Conservation (phyloP, 2,329 filamentous ascomycete species). For the Talaromyces sp. region DNA sequence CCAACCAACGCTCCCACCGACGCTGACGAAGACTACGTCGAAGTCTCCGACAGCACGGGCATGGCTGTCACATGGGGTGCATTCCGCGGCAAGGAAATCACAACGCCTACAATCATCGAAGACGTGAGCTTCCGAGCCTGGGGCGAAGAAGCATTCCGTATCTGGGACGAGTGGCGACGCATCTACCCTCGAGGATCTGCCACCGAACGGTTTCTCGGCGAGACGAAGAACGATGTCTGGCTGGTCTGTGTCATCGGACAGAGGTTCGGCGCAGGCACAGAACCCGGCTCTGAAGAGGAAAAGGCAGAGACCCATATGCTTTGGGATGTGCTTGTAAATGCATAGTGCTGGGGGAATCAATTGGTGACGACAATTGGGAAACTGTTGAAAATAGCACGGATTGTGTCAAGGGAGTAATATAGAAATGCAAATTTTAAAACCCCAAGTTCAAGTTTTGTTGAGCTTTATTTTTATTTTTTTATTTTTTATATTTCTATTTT, state of each 20-base stretch:
- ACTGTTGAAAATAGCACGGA: neutral
- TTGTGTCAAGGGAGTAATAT: neutral
- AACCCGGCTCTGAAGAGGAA: conserved; percentile 31
- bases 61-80: conserved; percentile 97
- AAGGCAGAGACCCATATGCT: conserved; percentile 35
- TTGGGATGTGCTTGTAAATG: conserved; percentile 30
- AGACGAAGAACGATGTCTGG: conserved; percentile 67
- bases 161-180: conserved; percentile 89
- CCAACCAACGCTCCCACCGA: conserved; percentile 10
- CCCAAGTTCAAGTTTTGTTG: neutral
- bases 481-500: too few relatives aligned
- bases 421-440: neutral
- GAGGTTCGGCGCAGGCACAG: conserved; percentile 38
- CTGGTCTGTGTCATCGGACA: conserved; percentile 66
- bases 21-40: conserved; percentile 45
- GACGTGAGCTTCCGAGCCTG: conserved; percentile 90
- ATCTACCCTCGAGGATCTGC: conserved; percentile 73
- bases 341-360: neutral
- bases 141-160: conserved; percentile 92
- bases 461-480: neutral
- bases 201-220: conserved; percentile 66
- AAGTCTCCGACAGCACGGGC: conserved; percentile 49
- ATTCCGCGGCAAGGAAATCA: conserved; percentile 91
- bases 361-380: neutral
- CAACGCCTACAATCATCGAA: conserved; percentile 94